Conservation (phyloP, 805 yeast species). For the Wickerhamiella lipophila region DNA sequence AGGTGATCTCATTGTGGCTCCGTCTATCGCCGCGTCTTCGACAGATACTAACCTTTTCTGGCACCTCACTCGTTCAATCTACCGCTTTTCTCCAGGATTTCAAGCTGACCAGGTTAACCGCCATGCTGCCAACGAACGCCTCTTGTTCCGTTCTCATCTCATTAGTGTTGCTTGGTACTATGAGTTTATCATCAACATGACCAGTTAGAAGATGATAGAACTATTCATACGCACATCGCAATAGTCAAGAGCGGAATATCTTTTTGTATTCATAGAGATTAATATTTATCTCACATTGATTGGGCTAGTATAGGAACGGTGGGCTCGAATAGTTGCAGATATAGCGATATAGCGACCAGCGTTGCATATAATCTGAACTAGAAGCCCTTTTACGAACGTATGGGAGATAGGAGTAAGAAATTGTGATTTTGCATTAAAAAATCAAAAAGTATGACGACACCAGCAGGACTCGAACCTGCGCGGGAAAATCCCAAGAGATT, state of each 20-base stretch:
- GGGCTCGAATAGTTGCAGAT: too few species aligned
- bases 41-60: constrained; percentile 61
- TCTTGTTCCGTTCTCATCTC: constrained; percentile 42
- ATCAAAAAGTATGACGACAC: constrained; percentile 14
- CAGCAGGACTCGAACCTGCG: constrained; percentile 21
- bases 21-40: constrained; percentile 52
- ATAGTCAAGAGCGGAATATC: too few species aligned
- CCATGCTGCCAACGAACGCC: constrained; percentile 53
- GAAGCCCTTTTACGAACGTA: too few species aligned
- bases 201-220: constrained; percentile 7
- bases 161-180: constrained; percentile 25
- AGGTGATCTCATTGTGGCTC: constrained; percentile 38
- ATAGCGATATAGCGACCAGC: too few species aligned
- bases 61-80: constrained; percentile 48
- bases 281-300: too few species aligned
- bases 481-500: constrained; percentile 19
- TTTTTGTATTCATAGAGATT: too few species aligned
- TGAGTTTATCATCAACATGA: constrained; percentile 22
- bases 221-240: not conserved
- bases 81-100: constrained; percentile 44
- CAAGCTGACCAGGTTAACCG: constrained; percentile 28
- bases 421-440: too few species aligned
- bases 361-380: too few species aligned
- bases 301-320: too few species aligned
- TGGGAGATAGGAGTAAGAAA: too few species aligned